Evolutionary conservation across 208 protist species (phyloP).

Genomic region (Crithidia bombi): DNA sequence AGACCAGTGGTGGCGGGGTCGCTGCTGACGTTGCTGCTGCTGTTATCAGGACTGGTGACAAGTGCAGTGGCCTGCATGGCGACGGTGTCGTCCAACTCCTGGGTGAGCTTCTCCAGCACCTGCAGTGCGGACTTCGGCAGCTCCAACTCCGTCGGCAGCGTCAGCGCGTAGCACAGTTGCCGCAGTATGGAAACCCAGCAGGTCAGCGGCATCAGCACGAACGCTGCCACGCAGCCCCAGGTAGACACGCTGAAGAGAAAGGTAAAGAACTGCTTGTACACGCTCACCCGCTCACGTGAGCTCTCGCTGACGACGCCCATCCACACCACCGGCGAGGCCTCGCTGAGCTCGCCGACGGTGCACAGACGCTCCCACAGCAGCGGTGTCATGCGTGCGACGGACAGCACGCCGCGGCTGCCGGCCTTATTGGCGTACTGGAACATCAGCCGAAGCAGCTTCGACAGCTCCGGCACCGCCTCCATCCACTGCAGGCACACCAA

Average conservation of each 20-base stretch:
- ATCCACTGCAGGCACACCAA: conserved; percentile 57
- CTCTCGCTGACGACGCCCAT: conserved; percentile 74
- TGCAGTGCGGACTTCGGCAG: conserved; percentile 70
- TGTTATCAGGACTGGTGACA: not conserved
- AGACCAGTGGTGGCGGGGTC: not conserved
- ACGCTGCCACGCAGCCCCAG: conserved; percentile 46
- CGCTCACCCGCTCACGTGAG: conserved; percentile 59
- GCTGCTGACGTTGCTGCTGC: not conserved
- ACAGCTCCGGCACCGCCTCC: conserved; percentile 60
- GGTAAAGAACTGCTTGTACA: conserved; percentile 72
- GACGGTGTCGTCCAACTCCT: conserved; percentile 28
- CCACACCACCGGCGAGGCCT: conserved; percentile 41
- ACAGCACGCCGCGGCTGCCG: conserved; percentile 31
- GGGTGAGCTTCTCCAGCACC: conserved; percentile 51
- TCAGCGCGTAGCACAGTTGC: conserved; percentile 51
- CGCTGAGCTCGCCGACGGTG: conserved; percentile 46
- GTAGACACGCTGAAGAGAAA: conserved; percentile 56
- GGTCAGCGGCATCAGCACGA: conserved; percentile 44
- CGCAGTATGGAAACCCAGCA: conserved; percentile 38
- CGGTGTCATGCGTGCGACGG: conserved; percentile 45
- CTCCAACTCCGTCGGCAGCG: conserved; percentile 62
- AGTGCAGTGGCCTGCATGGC: conserved; percentile 11
- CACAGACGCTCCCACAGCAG: conserved; percentile 49
- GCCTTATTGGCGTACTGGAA: conserved; percentile 68
- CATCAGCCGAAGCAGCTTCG: conserved; percentile 67